Base-by-base conservation (phyloP, 768 basidiomycete species). In the Agrocybe praecox region DNA sequence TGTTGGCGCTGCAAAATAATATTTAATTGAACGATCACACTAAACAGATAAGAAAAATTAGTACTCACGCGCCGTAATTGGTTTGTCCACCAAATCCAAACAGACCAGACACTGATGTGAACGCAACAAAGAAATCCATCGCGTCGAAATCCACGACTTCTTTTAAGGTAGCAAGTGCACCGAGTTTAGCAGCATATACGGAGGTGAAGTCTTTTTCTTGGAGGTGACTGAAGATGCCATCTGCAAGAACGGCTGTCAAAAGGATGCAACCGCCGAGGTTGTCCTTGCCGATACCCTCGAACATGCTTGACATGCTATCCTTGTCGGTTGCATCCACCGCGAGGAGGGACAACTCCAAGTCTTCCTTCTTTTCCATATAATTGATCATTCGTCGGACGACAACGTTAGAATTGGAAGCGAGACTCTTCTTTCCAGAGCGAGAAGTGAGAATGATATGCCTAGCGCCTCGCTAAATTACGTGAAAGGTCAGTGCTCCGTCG, bases 71-170 rank as follows among this genome's bases (percentile, higher is more conserved):
- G 7, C 71, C 67, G 59, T 77, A 77, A 52, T 76, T 78, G 0
- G 74, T 69, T 58, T 78, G 76, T 2, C 76, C 76, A 17, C 64
- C 61, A 48, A 59, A 68, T 12, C 76, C 76, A 58, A 74, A 73
- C 10, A 71, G 26, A 9, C 57, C 63, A 6, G 70, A 56, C 6
- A 73, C 67, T 1, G 75, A 74, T 0, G 74, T 73, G 33, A 74
- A 67, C 2, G 67, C 60, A 43, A 77, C 59, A 15, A 75, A 56
- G 57, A 76, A 78, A 22, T 77, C 76, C n/a, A 75, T 61, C 9
- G 52, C 46, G 12, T 56, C 45, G 18, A 76, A 56, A 42, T 68
- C 58, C 10, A 71, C 52, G 8, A 65, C 61, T 15, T 63, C 55
- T 26, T 68, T 60, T 5, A 77, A 49, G 14, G 60, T 65, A 1